Percentiles rank a stretch among this genome's conserved stretches.
Evolutionary conservation across 1,284 basidiomycete genomes (phyloP).

Genomic region (Fomitopsis betulina): DNA sequence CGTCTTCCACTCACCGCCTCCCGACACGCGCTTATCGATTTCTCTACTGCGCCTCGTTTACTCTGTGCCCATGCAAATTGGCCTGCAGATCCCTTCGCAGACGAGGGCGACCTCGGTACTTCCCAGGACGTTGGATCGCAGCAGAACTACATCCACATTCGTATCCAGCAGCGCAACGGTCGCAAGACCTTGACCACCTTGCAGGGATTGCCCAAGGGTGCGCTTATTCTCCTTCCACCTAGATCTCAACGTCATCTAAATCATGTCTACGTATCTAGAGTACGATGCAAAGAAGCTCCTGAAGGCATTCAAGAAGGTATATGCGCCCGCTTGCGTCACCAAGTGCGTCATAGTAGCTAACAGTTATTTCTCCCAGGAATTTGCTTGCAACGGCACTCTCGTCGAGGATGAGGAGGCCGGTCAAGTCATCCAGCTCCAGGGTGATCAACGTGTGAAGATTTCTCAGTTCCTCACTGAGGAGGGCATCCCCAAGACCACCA

Average conservation of each 20-base stretch:
- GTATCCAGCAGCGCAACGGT: conserved; percentile 99
- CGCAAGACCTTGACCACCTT: conserved; percentile 98
- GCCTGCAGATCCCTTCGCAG: conserved; percentile 85
- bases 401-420: conserved; percentile 97
- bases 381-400: conserved; percentile 98
- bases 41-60: background rate
- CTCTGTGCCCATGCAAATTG: conserved; percentile 3
- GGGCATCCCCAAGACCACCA: conserved; percentile 66
- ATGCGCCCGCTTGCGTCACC: conserved; percentile 1
- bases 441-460: conserved; percentile 95
- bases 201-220: conserved; percentile 93
- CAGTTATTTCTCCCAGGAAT: conserved; percentile 59
- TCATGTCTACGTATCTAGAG: conserved; percentile 44
- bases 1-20: conserved; percentile 20
- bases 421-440: conserved; percentile 98
- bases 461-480: conserved; percentile 80
- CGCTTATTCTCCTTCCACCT: conserved; percentile 23
- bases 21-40: conserved; percentile 30
- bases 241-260: background rate
- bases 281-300: conserved; percentile 98
- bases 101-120: conserved; percentile 77
- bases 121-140: conserved; percentile 79
- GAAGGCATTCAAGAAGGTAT: conserved; percentile 96
- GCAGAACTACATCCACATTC: conserved; percentile 89
- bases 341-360: background rate